These are phyloP conservation scores for Plectosphaerella cucumerina DNA, from an alignment of 2,329 filamentous ascomycete species.

Conservation along the genomic window DNA sequence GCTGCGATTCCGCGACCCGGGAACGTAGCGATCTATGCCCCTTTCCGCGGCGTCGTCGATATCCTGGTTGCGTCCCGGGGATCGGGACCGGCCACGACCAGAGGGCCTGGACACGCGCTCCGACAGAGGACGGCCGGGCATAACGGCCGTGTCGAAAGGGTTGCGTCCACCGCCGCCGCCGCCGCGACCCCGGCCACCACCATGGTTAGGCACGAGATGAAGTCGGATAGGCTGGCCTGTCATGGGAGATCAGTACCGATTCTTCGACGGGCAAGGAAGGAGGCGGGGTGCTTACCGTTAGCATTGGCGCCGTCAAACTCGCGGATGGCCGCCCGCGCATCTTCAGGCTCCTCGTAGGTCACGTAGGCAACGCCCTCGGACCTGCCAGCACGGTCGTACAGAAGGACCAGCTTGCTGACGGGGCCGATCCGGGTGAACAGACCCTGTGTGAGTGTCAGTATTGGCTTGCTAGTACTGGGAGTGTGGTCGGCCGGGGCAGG, in stretches of 20 bases:
- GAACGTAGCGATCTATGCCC: slow-evolving; percentile 76
- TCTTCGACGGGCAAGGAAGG: neutral
- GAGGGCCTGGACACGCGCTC: slow-evolving; percentile 55
- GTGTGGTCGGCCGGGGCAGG: neutral
- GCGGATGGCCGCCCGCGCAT: slow-evolving; percentile 69
- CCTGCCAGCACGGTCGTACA: slow-evolving; percentile 84
- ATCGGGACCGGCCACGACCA: slow-evolving; percentile 60
- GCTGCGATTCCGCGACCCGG: slow-evolving; percentile 56
- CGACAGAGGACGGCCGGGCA: slow-evolving; percentile 53
- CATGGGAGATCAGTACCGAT: neutral
- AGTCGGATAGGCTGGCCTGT: slow-evolving; percentile 76
- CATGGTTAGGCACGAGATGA: slow-evolving; percentile 52
- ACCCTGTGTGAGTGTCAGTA: slow-evolving; percentile 47
- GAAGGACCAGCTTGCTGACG: slow-evolving; percentile 62
- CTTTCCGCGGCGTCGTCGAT: slow-evolving; percentile 58
- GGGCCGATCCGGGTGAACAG: slow-evolving; percentile 77
- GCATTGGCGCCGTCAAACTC: slow-evolving; percentile 90
- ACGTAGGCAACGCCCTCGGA: slow-evolving; percentile 83
- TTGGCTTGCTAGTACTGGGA: slow-evolving; percentile 16
- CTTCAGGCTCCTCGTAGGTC: slow-evolving; percentile 66
- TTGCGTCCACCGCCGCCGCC: slow-evolving; percentile 35
- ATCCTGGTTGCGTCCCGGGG: slow-evolving; percentile 40
- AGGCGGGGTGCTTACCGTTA: slow-evolving; percentile 51
- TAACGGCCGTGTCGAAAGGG: slow-evolving; percentile 51
- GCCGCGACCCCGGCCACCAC: slow-evolving; percentile 25